A percentile compares a stretch with the other conserved stretches of the same genome.
These are phyloP conservation scores for Aspergillus sp. DNA, from an alignment of 2,329 filamentous ascomycete genomes.

Conservation along the genomic window DNA sequence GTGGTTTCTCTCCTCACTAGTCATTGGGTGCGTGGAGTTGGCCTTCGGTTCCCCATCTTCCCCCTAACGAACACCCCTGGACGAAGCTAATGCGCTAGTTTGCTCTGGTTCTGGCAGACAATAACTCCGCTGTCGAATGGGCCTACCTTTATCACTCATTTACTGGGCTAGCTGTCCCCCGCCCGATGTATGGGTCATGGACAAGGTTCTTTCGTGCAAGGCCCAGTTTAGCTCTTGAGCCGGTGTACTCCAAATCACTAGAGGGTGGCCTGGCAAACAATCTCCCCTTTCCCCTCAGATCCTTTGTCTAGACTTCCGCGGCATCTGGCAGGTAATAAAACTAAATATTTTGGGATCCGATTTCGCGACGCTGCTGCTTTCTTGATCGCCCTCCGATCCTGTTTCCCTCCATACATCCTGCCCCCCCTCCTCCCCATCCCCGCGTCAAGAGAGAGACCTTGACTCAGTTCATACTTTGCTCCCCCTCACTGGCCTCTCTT, in stretches of 20 bases:
- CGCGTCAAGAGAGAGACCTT: constrained; percentile 5
- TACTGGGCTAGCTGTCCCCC: constrained; percentile 13
- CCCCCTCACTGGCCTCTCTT: constrained; percentile 3
- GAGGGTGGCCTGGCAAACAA: constrained; percentile 6
- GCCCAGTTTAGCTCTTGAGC: constrained; percentile 16
- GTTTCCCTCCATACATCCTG: constrained; percentile 2
- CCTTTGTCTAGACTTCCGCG: constrained; percentile 10
- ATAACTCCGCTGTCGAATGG: background rate
- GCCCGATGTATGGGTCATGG: constrained; percentile 10
- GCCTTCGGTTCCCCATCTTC: constrained; percentile 22
- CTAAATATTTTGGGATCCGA: background rate
- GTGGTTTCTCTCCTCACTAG: constrained; percentile 30
- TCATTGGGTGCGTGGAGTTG: constrained; percentile 28
- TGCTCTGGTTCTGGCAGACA: background rate
- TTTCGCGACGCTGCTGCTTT: background rate
- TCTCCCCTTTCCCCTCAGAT: constrained; percentile 18
- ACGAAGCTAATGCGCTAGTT: constrained; percentile 20
- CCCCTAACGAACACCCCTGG: constrained; percentile 39
- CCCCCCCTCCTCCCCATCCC: background rate
- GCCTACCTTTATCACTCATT: constrained; percentile 9
- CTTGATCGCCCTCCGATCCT: background rate
- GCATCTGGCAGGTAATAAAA: background rate
- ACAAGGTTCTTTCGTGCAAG: constrained; percentile 13
- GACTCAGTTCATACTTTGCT: constrained; percentile 3
- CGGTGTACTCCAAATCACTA: constrained; percentile 12